Evolutionary conservation across 176 grass and related monocot species (phyloP), one percentile per base, ranked within the genome.

Genomic region (Triticum urartu): DNA sequence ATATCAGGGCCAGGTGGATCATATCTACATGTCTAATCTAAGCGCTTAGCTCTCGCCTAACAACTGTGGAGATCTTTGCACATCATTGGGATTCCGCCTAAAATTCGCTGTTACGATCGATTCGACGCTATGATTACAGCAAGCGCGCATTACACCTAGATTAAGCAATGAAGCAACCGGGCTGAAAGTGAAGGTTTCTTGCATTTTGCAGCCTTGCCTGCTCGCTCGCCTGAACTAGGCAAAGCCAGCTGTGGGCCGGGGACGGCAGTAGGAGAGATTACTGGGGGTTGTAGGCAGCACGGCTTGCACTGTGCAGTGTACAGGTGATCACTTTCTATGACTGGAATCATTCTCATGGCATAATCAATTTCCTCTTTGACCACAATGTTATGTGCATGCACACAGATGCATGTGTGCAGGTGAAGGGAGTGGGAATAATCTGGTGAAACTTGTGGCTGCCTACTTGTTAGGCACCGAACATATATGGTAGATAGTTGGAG

Each of bases 51-150:
- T 67, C 81, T 84, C 21, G 76, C 67, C 89, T 84, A 87, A 90
- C 85, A 84, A 59, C 89, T 66, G 74, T 84, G 45, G 68, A 80
- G 80, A 81, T 79, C 75, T 68, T 35, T 68, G 59, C 75, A 63
- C 81, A 91, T 88, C 89, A 91, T 88, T 69, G 68, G 48, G 85
- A 88, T 91, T 88, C 89, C 35, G 35, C 89, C 85, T 84, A 84
- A 91, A 88, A 76, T 88, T 91, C 68, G 68, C 22, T 76, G n/a
- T 81, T 75, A 35, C 42, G 80, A 80, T 76, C 36, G 28, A 75
- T 26, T 22, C 61, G 56, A 32, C n/a, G 58, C 68, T 63, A 78
- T 76, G 89, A 38, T 84, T 87, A 87, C 85, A 87, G 85, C 89
- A 68, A 67, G 81, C 25, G 20, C 76, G 61, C 85, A 87, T 91